Conservation (phyloP, 2,329 filamentous ascomycete genomes). For the Scortechinia acanthostroma region DNA sequence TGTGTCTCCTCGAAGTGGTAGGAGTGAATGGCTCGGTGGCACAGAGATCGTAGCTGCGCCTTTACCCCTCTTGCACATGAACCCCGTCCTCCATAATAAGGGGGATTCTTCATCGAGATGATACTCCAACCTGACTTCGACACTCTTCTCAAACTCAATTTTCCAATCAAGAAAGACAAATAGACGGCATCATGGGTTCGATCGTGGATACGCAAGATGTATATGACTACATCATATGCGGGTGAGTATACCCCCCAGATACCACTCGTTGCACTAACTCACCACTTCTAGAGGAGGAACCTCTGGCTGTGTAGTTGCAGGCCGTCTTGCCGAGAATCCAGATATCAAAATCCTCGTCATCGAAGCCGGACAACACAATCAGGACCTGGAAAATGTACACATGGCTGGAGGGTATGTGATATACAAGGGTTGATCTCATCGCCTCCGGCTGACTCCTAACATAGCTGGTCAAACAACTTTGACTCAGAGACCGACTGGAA, state of each 20-base stretch:
- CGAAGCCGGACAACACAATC: constrained; percentile 37
- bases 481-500: constrained; percentile 43
- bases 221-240: constrained; percentile 24
- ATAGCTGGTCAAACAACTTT: constrained; percentile 30
- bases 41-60: no score
- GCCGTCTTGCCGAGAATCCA: constrained; percentile 39
- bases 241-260: constrained; percentile 13
- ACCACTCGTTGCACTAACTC: background rate
- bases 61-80: no score
- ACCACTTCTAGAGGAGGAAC: constrained; percentile 26
- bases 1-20: no score
- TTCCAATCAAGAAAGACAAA: no score
- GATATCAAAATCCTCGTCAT: constrained; percentile 35
- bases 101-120: no score
- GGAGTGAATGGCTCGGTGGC: no score
- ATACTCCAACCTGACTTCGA: no score
- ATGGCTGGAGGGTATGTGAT: constrained; percentile 36
- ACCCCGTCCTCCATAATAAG: no score
- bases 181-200: constrained; percentile 32
- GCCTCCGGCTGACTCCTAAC: background rate
- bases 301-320: constrained; percentile 37
- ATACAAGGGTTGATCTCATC: background rate
- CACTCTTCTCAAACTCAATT: no score
- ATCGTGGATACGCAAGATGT: constrained; percentile 14
- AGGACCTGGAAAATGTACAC: constrained; percentile 38